Conservation (phyloP, 1,284 basidiomycete species). For the Ceratobasidium papillatum region DNA sequence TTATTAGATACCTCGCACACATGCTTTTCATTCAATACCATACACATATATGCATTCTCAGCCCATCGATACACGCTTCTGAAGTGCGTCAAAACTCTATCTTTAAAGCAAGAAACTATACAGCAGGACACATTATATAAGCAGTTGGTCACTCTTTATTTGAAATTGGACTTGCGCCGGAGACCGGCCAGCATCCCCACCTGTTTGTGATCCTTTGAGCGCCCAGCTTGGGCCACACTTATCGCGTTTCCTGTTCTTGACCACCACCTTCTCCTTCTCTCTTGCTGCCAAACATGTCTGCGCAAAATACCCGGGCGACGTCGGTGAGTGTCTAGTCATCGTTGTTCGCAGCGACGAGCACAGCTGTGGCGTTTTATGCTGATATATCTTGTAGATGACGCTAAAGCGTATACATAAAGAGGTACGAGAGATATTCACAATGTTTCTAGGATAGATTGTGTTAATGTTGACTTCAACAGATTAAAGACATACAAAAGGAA, state of each 20-base stretch:
- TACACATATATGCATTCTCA: neutral
- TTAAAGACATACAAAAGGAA: constrained; percentile 83
- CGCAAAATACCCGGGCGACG: constrained; percentile 7
- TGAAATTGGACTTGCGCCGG: constrained; percentile 3
- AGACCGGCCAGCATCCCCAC: constrained; percentile 13
- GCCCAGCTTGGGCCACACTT: neutral
- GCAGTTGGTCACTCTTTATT: neutral
- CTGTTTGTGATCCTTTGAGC: constrained; percentile 2
- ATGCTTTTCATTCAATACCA: neutral
- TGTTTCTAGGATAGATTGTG: neutral
- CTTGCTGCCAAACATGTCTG: constrained; percentile 5
- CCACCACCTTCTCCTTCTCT: neutral
- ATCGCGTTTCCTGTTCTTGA: neutral
- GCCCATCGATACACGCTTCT: neutral
- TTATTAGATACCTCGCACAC: neutral
- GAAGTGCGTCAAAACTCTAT: neutral
- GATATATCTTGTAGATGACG: constrained; percentile 65
- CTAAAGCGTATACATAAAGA: constrained; percentile 89
- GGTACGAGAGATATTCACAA: constrained; percentile 44
- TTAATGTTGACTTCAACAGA: constrained; percentile 50
- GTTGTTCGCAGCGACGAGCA: neutral
- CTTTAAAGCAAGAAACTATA: neutral
- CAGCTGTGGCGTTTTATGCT: neutral
- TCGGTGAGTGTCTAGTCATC: neutral
- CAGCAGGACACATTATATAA: neutral